phyloP scores from a whole-genome alignment of 768 basidiomycete species.

The Lactifluus rugatus region DNA sequence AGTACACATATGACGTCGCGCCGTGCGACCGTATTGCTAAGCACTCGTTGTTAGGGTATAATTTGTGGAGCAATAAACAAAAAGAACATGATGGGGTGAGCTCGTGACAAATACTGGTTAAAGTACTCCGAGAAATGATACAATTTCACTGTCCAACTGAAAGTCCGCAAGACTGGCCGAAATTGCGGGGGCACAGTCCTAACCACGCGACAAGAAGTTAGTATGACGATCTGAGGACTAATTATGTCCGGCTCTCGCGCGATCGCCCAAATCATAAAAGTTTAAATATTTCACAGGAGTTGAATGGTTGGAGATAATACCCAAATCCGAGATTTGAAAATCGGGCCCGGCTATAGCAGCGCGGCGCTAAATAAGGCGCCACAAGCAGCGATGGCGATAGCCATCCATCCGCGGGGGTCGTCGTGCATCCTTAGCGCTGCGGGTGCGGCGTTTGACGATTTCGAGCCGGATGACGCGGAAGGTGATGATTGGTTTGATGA shows the following conservation, averaged over 20 bases:
- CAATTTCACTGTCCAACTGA: not conserved
- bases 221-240: too few relatives aligned
- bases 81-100: too few relatives aligned
- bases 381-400: not conserved
- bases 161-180: too few relatives aligned
- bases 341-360: not conserved
- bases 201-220: too few relatives aligned
- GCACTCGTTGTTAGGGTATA: slow-evolving; percentile 7
- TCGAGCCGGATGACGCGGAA: not conserved
- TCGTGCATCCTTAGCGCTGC: not conserved
- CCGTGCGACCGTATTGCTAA: not conserved
- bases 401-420: not conserved
- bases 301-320: not conserved
- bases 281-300: too few relatives aligned
- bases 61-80: not conserved
- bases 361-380: slow-evolving; percentile 8
- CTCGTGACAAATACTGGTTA: not conserved
- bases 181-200: too few relatives aligned
- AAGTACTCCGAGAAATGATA: too few relatives aligned
- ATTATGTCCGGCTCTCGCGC: too few relatives aligned
- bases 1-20: not conserved
- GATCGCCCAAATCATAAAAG: too few relatives aligned
- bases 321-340: not conserved
- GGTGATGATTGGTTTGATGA: not conserved
- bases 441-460: not conserved